Evolutionary conservation across 495 filamentous ascomycete species (phyloP).

Genomic region (Clavariopsis aquatica): DNA sequence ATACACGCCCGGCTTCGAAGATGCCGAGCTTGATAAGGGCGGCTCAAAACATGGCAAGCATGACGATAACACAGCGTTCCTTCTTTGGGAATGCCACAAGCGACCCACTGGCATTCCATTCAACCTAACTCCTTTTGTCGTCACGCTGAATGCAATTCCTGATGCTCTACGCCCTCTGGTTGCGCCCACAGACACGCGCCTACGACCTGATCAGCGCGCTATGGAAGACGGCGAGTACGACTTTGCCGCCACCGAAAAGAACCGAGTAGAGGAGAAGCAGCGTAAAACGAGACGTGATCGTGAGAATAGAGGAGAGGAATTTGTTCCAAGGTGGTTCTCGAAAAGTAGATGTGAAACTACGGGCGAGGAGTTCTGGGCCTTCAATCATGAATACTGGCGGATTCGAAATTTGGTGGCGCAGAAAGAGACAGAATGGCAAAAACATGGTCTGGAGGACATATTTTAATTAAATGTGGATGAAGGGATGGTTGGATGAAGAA

Average conservation of each 20-base stretch:
- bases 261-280: conserved; percentile 92
- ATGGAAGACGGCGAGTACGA: conserved; percentile 99
- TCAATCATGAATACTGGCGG: conserved; percentile 85
- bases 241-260: conserved; percentile 89
- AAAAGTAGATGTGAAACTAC: conserved; percentile 72
- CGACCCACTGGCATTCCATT: conserved; percentile 87
- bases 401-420: conserved; percentile 59
- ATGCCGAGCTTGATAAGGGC: conserved; percentile 58
- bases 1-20: conserved; percentile 86
- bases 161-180: conserved; percentile 70
- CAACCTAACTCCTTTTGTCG: conserved; percentile 93
- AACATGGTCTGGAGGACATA: conserved; percentile 64
- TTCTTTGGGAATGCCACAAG: conserved; percentile 86
- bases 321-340: conserved; percentile 81
- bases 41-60: conserved; percentile 2
- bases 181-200: conserved; percentile 86
- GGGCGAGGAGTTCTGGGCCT: conserved; percentile 88
- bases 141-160: conserved; percentile 87
- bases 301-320: conserved; percentile 77
- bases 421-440: conserved; percentile 51
- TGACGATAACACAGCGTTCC: conserved; percentile 70
- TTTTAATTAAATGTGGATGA: conserved; percentile 49
- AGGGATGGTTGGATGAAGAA: conserved; percentile 3
- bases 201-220: conserved; percentile 92
- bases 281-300: conserved; percentile 70